Evolutionary conservation across 2,329 filamentous ascomycete genomes (phyloP).

Genomic region (Pseudocercospora vitis): DNA sequence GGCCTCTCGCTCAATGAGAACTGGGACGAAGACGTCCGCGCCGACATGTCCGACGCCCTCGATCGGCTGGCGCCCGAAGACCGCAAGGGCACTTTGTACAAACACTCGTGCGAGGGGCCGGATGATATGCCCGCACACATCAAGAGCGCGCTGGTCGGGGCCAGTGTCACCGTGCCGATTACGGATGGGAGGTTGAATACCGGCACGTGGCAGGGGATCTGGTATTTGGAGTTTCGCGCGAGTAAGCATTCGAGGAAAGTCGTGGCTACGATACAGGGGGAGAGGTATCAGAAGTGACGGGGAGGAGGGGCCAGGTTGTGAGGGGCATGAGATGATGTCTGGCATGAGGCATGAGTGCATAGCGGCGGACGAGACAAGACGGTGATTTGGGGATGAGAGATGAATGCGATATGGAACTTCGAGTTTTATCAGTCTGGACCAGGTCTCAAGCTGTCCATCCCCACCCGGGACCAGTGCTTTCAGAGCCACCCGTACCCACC

Average conservation of each 20-base stretch:
- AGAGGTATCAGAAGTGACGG: conserved; percentile 51
- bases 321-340: neutral
- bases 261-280: conserved; percentile 91
- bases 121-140: conserved; percentile 99
- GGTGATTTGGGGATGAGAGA: too few relatives aligned
- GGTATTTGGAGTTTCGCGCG: conserved; percentile 86
- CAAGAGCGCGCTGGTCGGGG: conserved; percentile 85
- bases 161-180: conserved; percentile 88
- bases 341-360: too few relatives aligned
- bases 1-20: conserved; percentile 94
- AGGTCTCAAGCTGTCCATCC: too few relatives aligned
- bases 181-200: conserved; percentile 74
- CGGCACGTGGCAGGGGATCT: conserved; percentile 84
- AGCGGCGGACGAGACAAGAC: too few relatives aligned
- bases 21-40: conserved; percentile 78
- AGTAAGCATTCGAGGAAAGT: conserved; percentile 75
- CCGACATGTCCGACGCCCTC: conserved; percentile 86
- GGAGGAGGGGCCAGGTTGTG: neutral
- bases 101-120: conserved; percentile 78
- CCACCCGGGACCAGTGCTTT: too few relatives aligned
- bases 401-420: too few relatives aligned
- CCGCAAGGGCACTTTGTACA: conserved; percentile 64
- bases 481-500: too few relatives aligned
- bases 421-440: too few relatives aligned
- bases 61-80: conserved; percentile 88